Evolutionary conservation across 441 rosid species (phyloP).

Genomic region (Corymbia citriodora): DNA sequence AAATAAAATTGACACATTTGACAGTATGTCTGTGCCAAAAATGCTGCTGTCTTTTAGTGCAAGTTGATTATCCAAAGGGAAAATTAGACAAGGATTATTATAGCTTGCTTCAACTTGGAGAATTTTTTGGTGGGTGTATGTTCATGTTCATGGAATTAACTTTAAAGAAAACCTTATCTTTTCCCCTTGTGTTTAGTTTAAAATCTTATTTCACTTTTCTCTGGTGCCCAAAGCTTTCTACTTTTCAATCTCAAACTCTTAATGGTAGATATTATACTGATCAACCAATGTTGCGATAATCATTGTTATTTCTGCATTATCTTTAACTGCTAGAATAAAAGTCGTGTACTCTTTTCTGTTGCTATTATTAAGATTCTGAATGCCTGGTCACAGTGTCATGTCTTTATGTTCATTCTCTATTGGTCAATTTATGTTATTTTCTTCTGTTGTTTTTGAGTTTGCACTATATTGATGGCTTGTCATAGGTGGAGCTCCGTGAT

Average conservation of each 20-base stretch:
- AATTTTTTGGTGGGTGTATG: not conserved
- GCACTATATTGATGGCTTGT: not conserved
- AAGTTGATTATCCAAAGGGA: not conserved
- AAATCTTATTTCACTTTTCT: not conserved
- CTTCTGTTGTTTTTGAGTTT: not conserved
- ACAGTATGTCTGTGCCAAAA: not conserved
- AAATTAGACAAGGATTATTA: not conserved
- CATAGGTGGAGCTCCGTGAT: slow-evolving; percentile 87
- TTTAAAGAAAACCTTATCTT: not conserved
- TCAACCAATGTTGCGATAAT: not conserved
- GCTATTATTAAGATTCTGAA: not conserved
- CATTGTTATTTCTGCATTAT: not conserved
- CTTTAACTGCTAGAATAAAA: not conserved
- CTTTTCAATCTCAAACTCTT: not conserved
- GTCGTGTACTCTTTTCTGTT: not conserved
- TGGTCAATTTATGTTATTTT: not conserved
- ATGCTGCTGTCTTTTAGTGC: not conserved
- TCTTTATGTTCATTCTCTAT: not conserved
- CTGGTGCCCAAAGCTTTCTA: not conserved
- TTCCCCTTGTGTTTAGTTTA: not conserved
- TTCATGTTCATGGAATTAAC: not conserved
- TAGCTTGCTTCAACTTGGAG: not conserved
- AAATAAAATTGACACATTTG: not conserved
- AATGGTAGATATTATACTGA: not conserved
- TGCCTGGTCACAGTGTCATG: not conserved